Evolutionary conservation across 495 filamentous ascomycete species (phyloP), one percentile per base, ranked within the genome.

Genomic region (Talaromyces wortmannii): DNA sequence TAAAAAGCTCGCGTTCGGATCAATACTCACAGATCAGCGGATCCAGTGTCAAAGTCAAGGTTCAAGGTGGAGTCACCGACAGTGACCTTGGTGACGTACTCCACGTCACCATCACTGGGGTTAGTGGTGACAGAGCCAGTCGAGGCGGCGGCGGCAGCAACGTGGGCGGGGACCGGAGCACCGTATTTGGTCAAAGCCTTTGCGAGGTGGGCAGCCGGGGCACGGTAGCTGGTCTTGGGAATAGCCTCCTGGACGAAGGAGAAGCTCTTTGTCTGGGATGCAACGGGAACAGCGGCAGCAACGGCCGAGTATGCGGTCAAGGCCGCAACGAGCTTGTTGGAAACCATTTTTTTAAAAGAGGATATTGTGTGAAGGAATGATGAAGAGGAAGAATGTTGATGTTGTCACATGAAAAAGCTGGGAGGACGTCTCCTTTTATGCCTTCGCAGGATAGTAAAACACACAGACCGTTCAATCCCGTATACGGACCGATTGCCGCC

Each of bases 51-150:
- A 17, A 56, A 44, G n/a, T 56, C 55, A 10, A 56, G 45, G 17
- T 50, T 32, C 47, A 56, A 45, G 5, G 74, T 79, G 52, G 83
- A 80, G 11, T 71, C 70, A 55, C 88, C 88, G 56, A 91, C 73
- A 3, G 67, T 74, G 52, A 91, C 85, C 13, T 86, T 85, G 29
- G 77, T 79, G 57, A 91, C 63, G 59, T 88, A 92, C 65, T 87
- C 81, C 32, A 63, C 57, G 60, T 90, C 88, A 59, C 79, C 67
- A 11, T 62, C 44, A 62, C 82, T 72, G 0, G 88, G 87, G 4
- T 64, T 76, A 16, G 83, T 76, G 48, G 67, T 61, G 32, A 72
- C 83, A 50, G 69, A 70, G 50, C 76, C 78, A 31, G 72, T 74
- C 45, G 80, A 78, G 31, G 69, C 65, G 43, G 69, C 74, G 23